phyloP scores from a whole-genome alignment of 306 rosid species.

The Echinosophora koreensis region DNA sequence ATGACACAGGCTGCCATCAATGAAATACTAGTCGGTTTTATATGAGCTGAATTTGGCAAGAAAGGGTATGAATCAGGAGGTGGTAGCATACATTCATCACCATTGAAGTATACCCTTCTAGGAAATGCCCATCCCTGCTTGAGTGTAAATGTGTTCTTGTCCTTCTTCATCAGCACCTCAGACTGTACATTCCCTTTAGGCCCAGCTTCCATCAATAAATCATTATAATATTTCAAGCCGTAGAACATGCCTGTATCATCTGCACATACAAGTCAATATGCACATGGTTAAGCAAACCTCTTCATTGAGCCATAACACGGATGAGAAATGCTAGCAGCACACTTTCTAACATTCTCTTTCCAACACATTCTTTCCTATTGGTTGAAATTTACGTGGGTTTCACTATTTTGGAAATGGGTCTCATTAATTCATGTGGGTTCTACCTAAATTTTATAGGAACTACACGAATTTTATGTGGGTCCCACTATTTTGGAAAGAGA shows the following conservation, averaged over 20 bases:
- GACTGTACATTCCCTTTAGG: constrained; percentile 88
- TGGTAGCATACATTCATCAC: constrained; percentile 91
- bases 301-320: constrained; percentile 10
- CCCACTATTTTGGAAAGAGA: too few species aligned
- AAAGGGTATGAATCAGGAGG: constrained; percentile 88
- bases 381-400: too few species aligned
- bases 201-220: constrained; percentile 89
- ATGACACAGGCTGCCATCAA: constrained; percentile 43
- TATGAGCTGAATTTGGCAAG: constrained; percentile 75
- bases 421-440: too few species aligned
- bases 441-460: too few species aligned
- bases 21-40: constrained; percentile 33
- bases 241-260: constrained; percentile 98
- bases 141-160: constrained; percentile 74
- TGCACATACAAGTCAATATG: constrained; percentile 50
- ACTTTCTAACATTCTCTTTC: too few species aligned
- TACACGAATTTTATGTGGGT: too few species aligned
- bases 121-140: constrained; percentile 98
- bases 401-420: too few species aligned
- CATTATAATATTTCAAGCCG: constrained; percentile 90
- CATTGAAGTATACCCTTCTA: constrained; percentile 89
- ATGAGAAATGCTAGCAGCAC: too few species aligned
- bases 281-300: constrained; percentile 8
- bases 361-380: too few species aligned
- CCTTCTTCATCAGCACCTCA: constrained; percentile 83